phyloP scores from a whole-genome alignment of 805 yeast genomes.

The Kregervanrija fluxuum region DNA sequence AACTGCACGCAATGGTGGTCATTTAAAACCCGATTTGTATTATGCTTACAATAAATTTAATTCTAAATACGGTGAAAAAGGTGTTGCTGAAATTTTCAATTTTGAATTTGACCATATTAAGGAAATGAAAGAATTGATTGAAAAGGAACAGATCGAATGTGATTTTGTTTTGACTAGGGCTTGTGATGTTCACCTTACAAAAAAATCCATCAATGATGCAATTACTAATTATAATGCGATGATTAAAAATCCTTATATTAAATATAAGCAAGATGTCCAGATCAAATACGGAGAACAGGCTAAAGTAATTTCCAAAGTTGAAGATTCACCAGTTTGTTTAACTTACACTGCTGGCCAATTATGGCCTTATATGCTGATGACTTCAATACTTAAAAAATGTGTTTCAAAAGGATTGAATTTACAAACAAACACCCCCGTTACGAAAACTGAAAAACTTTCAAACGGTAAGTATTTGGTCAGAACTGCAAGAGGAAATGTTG shows the following conservation, averaged over 20 bases:
- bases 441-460: constrained; percentile 15
- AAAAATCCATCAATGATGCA: constrained; percentile 10
- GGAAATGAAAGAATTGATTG: constrained; percentile 27
- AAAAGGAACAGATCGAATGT: constrained; percentile 27
- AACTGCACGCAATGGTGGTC: constrained; percentile 45
- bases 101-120: constrained; percentile 31
- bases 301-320: constrained; percentile 23
- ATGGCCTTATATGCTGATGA: constrained; percentile 38
- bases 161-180: constrained; percentile 26
- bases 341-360: constrained; percentile 36
- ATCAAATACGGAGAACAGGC: constrained; percentile 27
- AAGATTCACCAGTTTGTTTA: constrained; percentile 25
- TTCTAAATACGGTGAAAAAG: constrained; percentile 18
- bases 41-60: constrained; percentile 10
- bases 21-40: constrained; percentile 32
- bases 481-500: constrained; percentile 22
- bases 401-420: constrained; percentile 31
- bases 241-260: constrained; percentile 23
- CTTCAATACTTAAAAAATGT: constrained; percentile 25
- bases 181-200: constrained; percentile 22
- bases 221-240: constrained; percentile 20
- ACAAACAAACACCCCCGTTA: constrained; percentile 36
- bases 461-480: constrained; percentile 28
- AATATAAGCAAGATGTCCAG: constrained; percentile 26
- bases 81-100: constrained; percentile 31